Conservation (phyloP, 257 asterid genomes). For the Fraxinus cuspidata region DNA sequence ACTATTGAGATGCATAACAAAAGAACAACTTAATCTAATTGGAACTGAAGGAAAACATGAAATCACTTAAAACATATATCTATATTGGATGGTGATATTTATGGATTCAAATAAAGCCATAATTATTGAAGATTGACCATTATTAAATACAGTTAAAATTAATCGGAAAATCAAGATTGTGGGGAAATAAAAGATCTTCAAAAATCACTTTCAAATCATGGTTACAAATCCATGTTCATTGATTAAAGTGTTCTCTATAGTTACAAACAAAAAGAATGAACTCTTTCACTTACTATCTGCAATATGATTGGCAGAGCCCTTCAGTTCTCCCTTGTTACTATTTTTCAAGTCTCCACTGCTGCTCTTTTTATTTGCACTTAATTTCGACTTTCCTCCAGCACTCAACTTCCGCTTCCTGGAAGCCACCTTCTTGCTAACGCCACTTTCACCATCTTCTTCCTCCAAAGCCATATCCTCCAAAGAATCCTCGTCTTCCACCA, state of each 20-base stretch:
- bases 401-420: slow-evolving; percentile 48
- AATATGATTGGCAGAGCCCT: slow-evolving; percentile 31
- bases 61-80: too few relatives aligned
- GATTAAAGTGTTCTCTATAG: neutral
- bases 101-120: neutral
- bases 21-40: too few relatives aligned
- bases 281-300: slow-evolving; percentile 52
- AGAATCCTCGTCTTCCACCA: slow-evolving; percentile 49
- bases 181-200: neutral
- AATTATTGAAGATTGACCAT: neutral
- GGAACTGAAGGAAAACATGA: too few relatives aligned
- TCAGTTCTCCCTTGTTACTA: slow-evolving; percentile 31
- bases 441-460: slow-evolving; percentile 46
- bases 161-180: neutral
- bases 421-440: slow-evolving; percentile 28
- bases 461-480: slow-evolving; percentile 62
- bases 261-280: neutral
- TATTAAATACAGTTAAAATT: neutral
- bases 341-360: slow-evolving; percentile 38
- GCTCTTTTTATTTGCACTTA: slow-evolving; percentile 52
- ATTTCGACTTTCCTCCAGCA: slow-evolving; percentile 35
- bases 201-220: neutral
- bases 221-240: neutral
- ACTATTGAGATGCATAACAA: neutral
- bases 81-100: neutral